A percentile compares a stretch with the other conserved stretches of the same genome.
phyloP scores from a whole-genome alignment of 257 asterid species.

The Salvia miltiorrhiza region DNA sequence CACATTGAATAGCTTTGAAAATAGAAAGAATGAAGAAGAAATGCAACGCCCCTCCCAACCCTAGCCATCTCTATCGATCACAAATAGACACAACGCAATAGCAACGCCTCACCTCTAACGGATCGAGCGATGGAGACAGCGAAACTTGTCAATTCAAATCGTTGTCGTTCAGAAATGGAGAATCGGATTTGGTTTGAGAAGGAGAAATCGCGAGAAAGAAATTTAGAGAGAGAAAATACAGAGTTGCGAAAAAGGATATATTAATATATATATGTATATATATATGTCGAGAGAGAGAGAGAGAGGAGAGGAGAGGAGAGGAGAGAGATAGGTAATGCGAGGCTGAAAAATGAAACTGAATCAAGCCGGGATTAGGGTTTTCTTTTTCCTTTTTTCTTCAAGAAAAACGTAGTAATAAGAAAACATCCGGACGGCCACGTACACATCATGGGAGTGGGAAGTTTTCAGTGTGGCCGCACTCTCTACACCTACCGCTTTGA shows the following conservation, averaged over 20 bases:
- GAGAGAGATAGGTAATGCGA: constrained; percentile 35
- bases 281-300: constrained; percentile 3
- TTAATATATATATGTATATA: background rate
- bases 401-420: background rate
- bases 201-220: constrained; percentile 18
- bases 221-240: constrained; percentile 12
- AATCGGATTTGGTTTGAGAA: constrained; percentile 25
- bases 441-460: background rate
- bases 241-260: constrained; percentile 13
- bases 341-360: constrained; percentile 44
- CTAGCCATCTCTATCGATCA: constrained; percentile 29
- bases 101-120: constrained; percentile 38
- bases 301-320: constrained; percentile 4
- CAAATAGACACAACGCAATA: constrained; percentile 14
- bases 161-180: constrained; percentile 18
- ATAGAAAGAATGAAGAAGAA: background rate
- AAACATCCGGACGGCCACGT: constrained; percentile 16
- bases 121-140: constrained; percentile 30
- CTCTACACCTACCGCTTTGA: rapidly evolving
- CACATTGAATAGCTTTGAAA: background rate
- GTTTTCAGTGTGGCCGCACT: background rate
- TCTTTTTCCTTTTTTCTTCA: background rate
- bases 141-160: constrained; percentile 24
- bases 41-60: constrained; percentile 26
- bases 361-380: constrained; percentile 48